Base-by-base conservation (phyloP, 2,329 filamentous ascomycete genomes). In the Xylaria sp. region DNA sequence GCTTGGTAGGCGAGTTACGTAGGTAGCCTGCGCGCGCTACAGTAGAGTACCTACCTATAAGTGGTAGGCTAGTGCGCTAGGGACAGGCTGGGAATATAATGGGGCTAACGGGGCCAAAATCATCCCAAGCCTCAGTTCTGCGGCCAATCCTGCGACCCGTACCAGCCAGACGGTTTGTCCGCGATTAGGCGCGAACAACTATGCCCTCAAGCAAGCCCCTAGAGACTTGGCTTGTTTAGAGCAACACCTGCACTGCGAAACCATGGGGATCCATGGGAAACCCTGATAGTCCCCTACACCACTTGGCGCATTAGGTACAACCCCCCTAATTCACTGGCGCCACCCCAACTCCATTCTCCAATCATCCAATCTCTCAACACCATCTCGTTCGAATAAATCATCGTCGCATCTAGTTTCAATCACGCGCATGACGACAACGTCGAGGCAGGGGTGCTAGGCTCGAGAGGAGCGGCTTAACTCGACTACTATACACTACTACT, bases 121-220 rank as follows among this genome's bases (percentile, higher is more conserved):
- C 76, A 77, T 75, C 73, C 75, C 74, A 71, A 73, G 69, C 62
- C 72, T 75, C 72, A 72, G 72, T 74, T 77, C 77, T 79, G 77
- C 77, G 77, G 77, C 77, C 77, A 73, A 72, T 75, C 73, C 76
- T 79, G 77, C 77, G 76, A 75, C 77, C 76, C 73, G 58, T 72
- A 72, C 76, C 76, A 73, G 75, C 70, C 76, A 77, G 76, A 74
- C 74, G 77, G 77, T 76, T 78, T 77, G 73, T 67, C 75, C 74
- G 74, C 73, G 71, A 74, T 69, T 69, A 69, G 66, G 63, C 69
- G 66, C 60, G 63, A 69, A 61, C 9, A 66, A 66, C 58, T 48
- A 67, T 60, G 50, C 56, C 55, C 34, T 56, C 65, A 63, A 62
- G 52, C 63, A 64, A 55, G 23, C 48, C 54, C 39, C 34, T 52